A percentile compares a stretch with the other conserved stretches of the same genome.
Evolutionary conservation across 2,329 filamentous ascomycete genomes (phyloP).

Genomic region (Claviceps pazoutovae): DNA sequence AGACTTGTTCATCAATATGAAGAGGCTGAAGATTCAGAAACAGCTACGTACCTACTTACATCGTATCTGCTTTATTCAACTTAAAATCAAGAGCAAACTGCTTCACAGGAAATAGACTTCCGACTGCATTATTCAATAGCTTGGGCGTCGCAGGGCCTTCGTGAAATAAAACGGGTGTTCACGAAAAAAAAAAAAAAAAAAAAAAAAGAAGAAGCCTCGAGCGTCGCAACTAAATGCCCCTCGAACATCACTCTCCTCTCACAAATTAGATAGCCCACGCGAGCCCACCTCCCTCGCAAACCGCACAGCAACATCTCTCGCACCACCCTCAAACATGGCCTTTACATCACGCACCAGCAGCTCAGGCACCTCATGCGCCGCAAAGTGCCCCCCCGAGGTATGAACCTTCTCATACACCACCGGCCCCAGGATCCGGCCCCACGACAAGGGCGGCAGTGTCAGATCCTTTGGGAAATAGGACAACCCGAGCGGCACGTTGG

Average conservation of each 20-base stretch:
- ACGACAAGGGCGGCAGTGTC: conserved; percentile 36
- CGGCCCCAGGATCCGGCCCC: conserved; percentile 43
- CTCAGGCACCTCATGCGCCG: conserved; percentile 42
- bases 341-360: conserved; percentile 37
- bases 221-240: too few species aligned
- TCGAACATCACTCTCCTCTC: neutral
- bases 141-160: too few species aligned
- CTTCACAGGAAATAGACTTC: too few species aligned
- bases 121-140: too few species aligned
- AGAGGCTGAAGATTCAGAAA: too few species aligned
- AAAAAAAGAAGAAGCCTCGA: too few species aligned
- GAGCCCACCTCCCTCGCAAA: neutral
- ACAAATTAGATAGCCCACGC: neutral
- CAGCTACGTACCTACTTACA: too few species aligned
- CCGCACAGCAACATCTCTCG: conserved; percentile 1
- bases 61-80: too few species aligned
- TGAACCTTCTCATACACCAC: conserved; percentile 43
- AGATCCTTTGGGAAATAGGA: conserved; percentile 47
- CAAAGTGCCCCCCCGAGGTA: conserved; percentile 45
- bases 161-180: too few species aligned
- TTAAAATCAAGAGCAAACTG: too few species aligned
- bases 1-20: too few species aligned
- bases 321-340: conserved; percentile 36
- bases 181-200: too few species aligned
- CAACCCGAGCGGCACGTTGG: conserved; percentile 29